phyloP scores from a whole-genome alignment of 75 land plant genomes.

The Selaginella tamariscina region DNA sequence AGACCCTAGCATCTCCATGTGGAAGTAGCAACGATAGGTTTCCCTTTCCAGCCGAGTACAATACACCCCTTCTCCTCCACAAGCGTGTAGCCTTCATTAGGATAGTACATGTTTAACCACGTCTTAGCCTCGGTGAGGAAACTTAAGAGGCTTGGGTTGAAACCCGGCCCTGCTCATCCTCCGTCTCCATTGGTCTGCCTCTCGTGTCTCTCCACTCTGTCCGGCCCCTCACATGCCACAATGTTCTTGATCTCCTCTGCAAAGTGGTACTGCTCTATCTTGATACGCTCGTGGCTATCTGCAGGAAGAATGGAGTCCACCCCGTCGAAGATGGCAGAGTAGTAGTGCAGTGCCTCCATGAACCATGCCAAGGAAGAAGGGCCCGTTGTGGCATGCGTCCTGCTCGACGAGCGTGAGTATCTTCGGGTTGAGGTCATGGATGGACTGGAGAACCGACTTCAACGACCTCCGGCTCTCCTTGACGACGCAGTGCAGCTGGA shows the following conservation, averaged over 20 bases:
- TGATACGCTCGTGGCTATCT: constrained; percentile 28
- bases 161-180: constrained; percentile 38
- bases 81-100: constrained; percentile 26
- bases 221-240: constrained; percentile 36
- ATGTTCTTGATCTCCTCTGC: constrained; percentile 44
- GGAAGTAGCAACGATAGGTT: constrained; percentile 41
- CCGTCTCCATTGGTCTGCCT: constrained; percentile 37
- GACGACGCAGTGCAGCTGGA: constrained; percentile 35
- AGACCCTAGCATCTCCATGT: constrained; percentile 34
- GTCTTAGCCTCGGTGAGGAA: constrained; percentile 24
- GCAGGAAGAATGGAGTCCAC: constrained; percentile 33
- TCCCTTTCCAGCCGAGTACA: constrained; percentile 40
- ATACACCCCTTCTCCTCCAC: constrained; percentile 42
- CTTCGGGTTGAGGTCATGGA: constrained; percentile 31
- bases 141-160: constrained; percentile 27
- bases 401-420: constrained; percentile 35
- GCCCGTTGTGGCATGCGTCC: constrained; percentile 37
- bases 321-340: constrained; percentile 42
- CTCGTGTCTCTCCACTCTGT: constrained; percentile 41
- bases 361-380: constrained; percentile 38
- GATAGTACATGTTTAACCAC: constrained; percentile 19
- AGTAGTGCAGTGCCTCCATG: constrained; percentile 42
- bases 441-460: constrained; percentile 31
- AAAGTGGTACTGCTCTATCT: constrained; percentile 41
- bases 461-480: constrained; percentile 41